Evolutionary conservation across 176 grass and related monocot species (phyloP).

Genomic region (Zoysia pacifica): DNA sequence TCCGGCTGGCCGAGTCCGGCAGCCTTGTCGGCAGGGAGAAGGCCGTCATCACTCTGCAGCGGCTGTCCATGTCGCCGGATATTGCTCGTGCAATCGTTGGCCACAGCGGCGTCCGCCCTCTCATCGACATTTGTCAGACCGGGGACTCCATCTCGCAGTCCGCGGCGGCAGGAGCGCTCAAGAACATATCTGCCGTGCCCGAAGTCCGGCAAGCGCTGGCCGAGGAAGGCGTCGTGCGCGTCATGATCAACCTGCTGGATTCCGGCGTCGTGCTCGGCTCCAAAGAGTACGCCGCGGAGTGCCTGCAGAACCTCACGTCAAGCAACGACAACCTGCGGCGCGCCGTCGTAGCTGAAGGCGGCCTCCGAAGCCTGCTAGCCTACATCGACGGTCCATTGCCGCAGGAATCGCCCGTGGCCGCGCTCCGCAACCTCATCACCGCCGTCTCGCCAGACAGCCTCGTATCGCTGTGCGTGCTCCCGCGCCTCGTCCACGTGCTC

Average conservation of each 20-base stretch:
- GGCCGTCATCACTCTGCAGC: slow-evolving; percentile 83
- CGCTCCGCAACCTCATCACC: slow-evolving; percentile 73
- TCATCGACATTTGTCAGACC: slow-evolving; percentile 85
- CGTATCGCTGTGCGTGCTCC: slow-evolving; percentile 76
- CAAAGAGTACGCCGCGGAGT: slow-evolving; percentile 95
- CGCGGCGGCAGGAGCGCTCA: slow-evolving; percentile 64
- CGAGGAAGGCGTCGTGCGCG: slow-evolving; percentile 82
- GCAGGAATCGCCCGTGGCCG: slow-evolving; percentile 69
- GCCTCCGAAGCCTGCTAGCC: slow-evolving; percentile 74
- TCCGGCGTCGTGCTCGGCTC: slow-evolving; percentile 68
- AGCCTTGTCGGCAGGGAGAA: slow-evolving; percentile 85
- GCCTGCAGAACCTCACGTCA: slow-evolving; percentile 76
- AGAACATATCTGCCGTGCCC: slow-evolving; percentile 80
- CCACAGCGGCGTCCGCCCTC: slow-evolving; percentile 73
- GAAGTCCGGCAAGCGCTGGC: slow-evolving; percentile 74
- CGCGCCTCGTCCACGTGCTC: slow-evolving; percentile 74
- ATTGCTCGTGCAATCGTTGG: slow-evolving; percentile 75
- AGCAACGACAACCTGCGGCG: slow-evolving; percentile 75
- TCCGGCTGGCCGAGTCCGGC: slow-evolving; percentile 76
- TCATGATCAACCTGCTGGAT: slow-evolving; percentile 86
- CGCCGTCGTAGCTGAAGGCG: slow-evolving; percentile 74
- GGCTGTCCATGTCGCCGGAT: slow-evolving; percentile 72
- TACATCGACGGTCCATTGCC: slow-evolving; percentile 81
- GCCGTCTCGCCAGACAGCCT: slow-evolving; percentile 66
- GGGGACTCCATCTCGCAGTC: slow-evolving; percentile 86